phyloP scores from a whole-genome alignment of 2,329 filamentous ascomycete genomes.

The Acarospora socialis region DNA sequence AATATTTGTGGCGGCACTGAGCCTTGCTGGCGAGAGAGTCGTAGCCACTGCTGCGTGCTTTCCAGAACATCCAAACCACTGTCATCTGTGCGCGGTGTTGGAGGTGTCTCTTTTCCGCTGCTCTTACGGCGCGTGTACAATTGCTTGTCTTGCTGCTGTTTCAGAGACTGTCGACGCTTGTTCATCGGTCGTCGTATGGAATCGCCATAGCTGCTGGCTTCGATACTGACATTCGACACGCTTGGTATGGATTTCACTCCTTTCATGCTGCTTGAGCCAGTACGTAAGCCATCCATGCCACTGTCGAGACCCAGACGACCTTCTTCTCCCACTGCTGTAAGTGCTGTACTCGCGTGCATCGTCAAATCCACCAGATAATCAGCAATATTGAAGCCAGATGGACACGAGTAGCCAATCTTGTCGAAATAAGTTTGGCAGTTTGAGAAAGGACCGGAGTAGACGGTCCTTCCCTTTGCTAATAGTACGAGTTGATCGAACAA shows the following conservation, averaged over 20 bases:
- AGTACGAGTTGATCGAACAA: conserved; percentile 91
- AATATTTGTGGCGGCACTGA: conserved; percentile 44
- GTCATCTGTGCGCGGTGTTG: conserved; percentile 49
- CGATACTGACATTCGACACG: conserved; percentile 59
- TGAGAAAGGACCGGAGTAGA: conserved; percentile 83
- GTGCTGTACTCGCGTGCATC: conserved; percentile 69
- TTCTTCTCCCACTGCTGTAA: conserved; percentile 40
- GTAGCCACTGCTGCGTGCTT: conserved; percentile 45
- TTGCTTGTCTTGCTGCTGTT: conserved; percentile 73
- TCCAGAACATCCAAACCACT: conserved; percentile 40
- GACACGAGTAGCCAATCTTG: conserved; percentile 78
- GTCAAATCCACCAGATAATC: conserved; percentile 95
- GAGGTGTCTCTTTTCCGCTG: conserved; percentile 36
- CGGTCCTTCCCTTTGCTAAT: conserved; percentile 72
- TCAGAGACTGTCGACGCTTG: conserved; percentile 67
- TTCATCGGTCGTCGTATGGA: conserved; percentile 50
- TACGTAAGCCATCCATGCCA: conserved; percentile 45
- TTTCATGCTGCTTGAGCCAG: conserved; percentile 71
- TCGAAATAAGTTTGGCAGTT: conserved; percentile 90
- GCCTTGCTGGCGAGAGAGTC: conserved; percentile 39
- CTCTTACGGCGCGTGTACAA: conserved; percentile 74
- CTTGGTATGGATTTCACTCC: conserved; percentile 86
- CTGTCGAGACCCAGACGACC: conserved; percentile 47
- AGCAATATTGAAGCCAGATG: conserved; percentile 95
- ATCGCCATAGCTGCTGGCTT: conserved; percentile 43